Conservation (phyloP, 768 basidiomycete species). For the Auriscalpium vulgare region DNA sequence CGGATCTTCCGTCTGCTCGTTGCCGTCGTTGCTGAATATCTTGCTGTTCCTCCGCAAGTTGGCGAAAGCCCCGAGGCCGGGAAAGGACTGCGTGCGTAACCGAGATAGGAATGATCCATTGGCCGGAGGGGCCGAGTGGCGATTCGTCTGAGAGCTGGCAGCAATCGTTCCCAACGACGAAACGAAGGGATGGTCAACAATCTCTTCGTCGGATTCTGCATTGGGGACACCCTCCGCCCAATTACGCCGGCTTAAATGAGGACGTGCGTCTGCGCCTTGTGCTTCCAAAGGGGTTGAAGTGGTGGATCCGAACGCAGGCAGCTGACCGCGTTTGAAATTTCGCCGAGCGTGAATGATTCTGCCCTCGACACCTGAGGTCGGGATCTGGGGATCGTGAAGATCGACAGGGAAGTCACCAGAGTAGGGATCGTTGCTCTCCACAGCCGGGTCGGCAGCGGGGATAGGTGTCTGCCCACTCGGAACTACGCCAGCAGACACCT, state of each 20-base stretch:
- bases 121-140: neutral
- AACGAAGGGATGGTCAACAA: neutral
- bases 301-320: neutral
- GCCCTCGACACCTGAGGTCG: neutral
- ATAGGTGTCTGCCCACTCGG: neutral
- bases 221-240: neutral
- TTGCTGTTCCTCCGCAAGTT: neutral
- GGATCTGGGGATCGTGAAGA: neutral
- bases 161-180: too few relatives aligned
- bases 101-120: constrained; percentile 9
- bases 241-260: neutral
- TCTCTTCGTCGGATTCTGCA: constrained; percentile 1
- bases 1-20: constrained; percentile 1
- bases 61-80: constrained; percentile 6
- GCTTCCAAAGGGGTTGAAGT: neutral
- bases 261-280: neutral
- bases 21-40: constrained; percentile 1
- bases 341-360: neutral
- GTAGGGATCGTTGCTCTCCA: neutral
- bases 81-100: constrained; percentile 15
- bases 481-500: constrained; percentile 19
- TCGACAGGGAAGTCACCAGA: neutral
- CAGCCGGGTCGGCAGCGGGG: neutral
- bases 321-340: neutral
- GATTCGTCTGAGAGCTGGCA: neutral